Evolutionary conservation across 2,329 filamentous ascomycete genomes (phyloP).

Genomic region (Hypoxylon sp.): DNA sequence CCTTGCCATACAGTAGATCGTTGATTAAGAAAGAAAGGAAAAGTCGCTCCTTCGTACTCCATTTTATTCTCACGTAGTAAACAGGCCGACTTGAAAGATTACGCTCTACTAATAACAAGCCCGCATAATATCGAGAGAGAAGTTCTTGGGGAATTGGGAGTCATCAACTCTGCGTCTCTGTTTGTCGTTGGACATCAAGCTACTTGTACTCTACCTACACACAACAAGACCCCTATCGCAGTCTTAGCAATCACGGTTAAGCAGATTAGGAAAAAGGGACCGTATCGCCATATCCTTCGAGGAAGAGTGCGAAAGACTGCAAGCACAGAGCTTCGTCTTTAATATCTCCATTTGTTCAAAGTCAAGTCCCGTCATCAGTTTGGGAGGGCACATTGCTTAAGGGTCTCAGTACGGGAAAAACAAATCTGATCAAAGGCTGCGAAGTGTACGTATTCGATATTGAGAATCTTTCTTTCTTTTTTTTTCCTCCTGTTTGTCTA

Average conservation of each 20-base stretch:
- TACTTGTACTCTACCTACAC: slow-evolving; percentile 39
- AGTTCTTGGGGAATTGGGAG: slow-evolving; percentile 32
- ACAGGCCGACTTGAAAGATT: slow-evolving; percentile 12
- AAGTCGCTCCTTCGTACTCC: slow-evolving; percentile 10
- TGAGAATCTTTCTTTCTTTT: slow-evolving; percentile 49
- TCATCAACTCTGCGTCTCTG: slow-evolving; percentile 27
- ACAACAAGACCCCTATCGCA: slow-evolving; percentile 32
- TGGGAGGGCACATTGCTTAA: slow-evolving; percentile 26
- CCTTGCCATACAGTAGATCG: neutral
- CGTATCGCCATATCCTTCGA: slow-evolving; percentile 28
- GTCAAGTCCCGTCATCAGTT: slow-evolving; percentile 19
- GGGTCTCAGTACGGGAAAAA: slow-evolving; percentile 30
- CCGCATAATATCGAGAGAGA: slow-evolving; percentile 29
- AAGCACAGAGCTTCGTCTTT: slow-evolving; percentile 74
- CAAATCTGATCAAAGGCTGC: slow-evolving; percentile 38
- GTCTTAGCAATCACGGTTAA: slow-evolving; percentile 28
- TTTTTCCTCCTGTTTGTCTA: slow-evolving; percentile 42
- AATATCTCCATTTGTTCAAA: slow-evolving; percentile 49
- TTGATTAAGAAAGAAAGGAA: neutral
- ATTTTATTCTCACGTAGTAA: slow-evolving; percentile 12
- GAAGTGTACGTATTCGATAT: slow-evolving; percentile 66
- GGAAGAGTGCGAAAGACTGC: slow-evolving; percentile 50
- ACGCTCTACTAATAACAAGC: slow-evolving; percentile 34
- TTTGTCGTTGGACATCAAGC: slow-evolving; percentile 32
- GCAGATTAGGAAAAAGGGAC: slow-evolving; percentile 18